Evolutionary conservation across 139 green algal genomes (phyloP).

Genomic region (Ettlia oleoabundans): DNA sequence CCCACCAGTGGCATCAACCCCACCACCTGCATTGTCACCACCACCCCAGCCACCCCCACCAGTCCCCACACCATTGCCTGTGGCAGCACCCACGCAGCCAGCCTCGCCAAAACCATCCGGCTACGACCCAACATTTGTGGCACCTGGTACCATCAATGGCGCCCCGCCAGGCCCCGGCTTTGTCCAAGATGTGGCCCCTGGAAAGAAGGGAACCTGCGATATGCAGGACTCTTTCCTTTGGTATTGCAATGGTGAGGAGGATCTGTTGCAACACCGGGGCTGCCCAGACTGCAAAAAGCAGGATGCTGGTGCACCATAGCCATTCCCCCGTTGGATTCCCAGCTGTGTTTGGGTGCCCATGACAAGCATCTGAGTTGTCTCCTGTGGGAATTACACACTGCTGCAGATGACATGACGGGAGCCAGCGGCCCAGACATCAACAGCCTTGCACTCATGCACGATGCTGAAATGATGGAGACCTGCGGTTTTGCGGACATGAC

Average conservation of each 20-base stretch:
- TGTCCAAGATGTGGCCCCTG: not conserved
- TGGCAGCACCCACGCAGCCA: not conserved
- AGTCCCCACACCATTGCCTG: not conserved
- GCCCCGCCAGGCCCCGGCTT: not conserved
- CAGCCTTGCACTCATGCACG: not conserved
- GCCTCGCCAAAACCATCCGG: not conserved
- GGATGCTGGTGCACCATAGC: too few species aligned
- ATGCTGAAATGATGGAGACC: conserved; percentile 7
- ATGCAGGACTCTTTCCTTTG: not conserved
- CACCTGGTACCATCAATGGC: not conserved
- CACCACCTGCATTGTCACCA: not conserved
- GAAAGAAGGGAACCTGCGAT: not conserved
- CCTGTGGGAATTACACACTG: too few species aligned
- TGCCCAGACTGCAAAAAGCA: too few species aligned
- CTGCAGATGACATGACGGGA: conserved; percentile 1
- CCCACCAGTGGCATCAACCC: not conserved
- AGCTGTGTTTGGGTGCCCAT: too few species aligned
- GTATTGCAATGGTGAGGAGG: not conserved
- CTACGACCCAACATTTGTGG: not conserved
- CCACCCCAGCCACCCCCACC: not conserved
- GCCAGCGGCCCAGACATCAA: not conserved
- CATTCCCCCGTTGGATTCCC: too few species aligned
- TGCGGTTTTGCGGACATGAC: conserved; percentile 22
- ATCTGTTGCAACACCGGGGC: too few species aligned
- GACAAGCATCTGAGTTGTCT: too few species aligned